Evolutionary conservation across 495 filamentous ascomycete genomes (phyloP).

Genomic region (Tuber brumale): DNA sequence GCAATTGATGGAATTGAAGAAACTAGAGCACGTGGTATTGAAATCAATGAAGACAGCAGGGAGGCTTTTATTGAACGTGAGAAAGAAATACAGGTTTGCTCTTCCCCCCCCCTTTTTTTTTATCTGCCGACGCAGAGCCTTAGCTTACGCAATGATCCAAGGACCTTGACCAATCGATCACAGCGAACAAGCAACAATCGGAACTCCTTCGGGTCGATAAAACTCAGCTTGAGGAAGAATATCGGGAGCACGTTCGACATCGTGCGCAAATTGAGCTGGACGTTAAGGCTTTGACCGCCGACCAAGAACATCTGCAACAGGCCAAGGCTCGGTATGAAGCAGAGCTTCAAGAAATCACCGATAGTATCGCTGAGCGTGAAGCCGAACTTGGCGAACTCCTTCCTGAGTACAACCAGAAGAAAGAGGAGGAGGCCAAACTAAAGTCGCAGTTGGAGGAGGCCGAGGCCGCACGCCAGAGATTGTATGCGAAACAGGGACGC

Average conservation of each 20-base stretch:
- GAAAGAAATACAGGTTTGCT: constrained; percentile 59
- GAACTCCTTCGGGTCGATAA: constrained; percentile 85
- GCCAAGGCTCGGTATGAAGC: constrained; percentile 71
- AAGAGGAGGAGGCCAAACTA: constrained; percentile 62
- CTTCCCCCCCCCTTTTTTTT: neutral
- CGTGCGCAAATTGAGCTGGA: constrained; percentile 80
- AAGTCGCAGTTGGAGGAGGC: constrained; percentile 66
- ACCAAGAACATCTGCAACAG: constrained; percentile 52
- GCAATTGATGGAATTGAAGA: constrained; percentile 79
- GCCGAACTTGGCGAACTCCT: constrained; percentile 62
- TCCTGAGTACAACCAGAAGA: constrained; percentile 67
- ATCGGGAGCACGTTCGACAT: constrained; percentile 65
- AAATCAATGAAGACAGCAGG: constrained; percentile 73
- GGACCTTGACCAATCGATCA: constrained; percentile 65
- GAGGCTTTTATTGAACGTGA: constrained; percentile 72
- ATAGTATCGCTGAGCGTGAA: constrained; percentile 69
- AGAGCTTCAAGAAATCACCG: constrained; percentile 65
- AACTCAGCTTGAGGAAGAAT: constrained; percentile 80
- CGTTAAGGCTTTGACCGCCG: constrained; percentile 70
- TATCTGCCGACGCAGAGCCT: constrained; percentile 3
- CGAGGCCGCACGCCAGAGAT: constrained; percentile 65
- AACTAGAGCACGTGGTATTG: constrained; percentile 68
- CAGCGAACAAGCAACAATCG: constrained; percentile 69
- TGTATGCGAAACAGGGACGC: constrained; percentile 93
- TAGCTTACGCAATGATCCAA: constrained; percentile 4